These are phyloP conservation scores for Blepharisma undulans DNA, from an alignment of 169 alveolate genomes.

Conservation along the genomic window DNA sequence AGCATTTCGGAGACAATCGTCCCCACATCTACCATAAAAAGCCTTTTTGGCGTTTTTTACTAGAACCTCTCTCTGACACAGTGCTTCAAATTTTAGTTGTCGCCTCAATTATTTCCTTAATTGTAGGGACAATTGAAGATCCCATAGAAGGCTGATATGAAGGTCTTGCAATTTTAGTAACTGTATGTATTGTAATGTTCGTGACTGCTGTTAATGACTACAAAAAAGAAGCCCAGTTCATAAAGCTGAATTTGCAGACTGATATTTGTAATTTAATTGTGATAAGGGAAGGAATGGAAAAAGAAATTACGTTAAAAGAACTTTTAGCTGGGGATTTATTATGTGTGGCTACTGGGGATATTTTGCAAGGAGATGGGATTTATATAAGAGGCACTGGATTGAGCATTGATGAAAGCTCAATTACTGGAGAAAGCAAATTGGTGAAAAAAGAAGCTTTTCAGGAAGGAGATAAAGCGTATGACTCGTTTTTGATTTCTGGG, in stretches of 20 bases:
- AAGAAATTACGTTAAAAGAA: background rate
- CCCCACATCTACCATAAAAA: slow-evolving; percentile 47
- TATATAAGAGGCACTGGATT: slow-evolving; percentile 69
- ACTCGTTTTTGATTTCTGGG: slow-evolving; percentile 69
- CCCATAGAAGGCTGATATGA: slow-evolving; percentile 83
- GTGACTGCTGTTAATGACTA: slow-evolving; percentile 77
- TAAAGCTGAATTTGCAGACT: slow-evolving; percentile 59
- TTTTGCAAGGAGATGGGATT: slow-evolving; percentile 77
- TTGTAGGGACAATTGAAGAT: slow-evolving; percentile 49
- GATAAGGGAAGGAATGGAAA: slow-evolving; percentile 58
- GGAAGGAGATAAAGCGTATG: slow-evolving; percentile 1
- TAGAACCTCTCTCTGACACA: slow-evolving; percentile 58
- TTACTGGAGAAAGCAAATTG: slow-evolving; percentile 82
- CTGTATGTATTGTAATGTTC: slow-evolving; percentile 79
- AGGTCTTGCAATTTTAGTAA: slow-evolving; percentile 83
- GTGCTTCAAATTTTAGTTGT: slow-evolving; percentile 56
- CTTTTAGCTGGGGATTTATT: slow-evolving; percentile 81
- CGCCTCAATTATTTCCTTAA: slow-evolving; percentile 65
- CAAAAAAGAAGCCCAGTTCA: slow-evolving; percentile 78
- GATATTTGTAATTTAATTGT: slow-evolving; percentile 39
- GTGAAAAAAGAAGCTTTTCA: slow-evolving; percentile 39
- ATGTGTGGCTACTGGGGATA: slow-evolving; percentile 74
- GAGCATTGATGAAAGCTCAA: slow-evolving; percentile 75
- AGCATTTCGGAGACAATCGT: slow-evolving; percentile 53
- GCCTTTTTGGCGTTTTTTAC: slow-evolving; percentile 44